A percentile compares a stretch with the other conserved stretches of the same genome.
These are phyloP conservation scores for Pyrenochaeta sp. DNA, from an alignment of 2,329 filamentous ascomycete species.

Conservation along the genomic window DNA sequence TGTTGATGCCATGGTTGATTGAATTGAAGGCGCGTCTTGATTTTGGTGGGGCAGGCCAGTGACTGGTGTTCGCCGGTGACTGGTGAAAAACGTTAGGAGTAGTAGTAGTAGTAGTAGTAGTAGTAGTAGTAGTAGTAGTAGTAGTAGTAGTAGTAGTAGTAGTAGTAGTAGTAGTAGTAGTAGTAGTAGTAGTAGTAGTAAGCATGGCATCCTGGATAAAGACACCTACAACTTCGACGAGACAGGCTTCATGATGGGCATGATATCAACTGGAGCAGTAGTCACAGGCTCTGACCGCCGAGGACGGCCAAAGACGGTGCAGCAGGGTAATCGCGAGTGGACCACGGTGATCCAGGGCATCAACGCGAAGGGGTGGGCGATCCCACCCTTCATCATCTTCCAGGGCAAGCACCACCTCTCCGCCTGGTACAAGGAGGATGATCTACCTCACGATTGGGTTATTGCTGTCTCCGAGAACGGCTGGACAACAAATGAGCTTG, in stretches of 20 bases:
- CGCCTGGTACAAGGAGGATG: constrained; percentile 4
- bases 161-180: no score
- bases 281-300: constrained; percentile 31
- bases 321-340: constrained; percentile 40
- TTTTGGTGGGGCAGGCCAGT: no score
- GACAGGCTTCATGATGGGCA: constrained; percentile 44
- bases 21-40: no score
- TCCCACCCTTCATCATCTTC: constrained; percentile 29
- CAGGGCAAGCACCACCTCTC: constrained; percentile 12
- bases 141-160: no score
- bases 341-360: constrained; percentile 29
- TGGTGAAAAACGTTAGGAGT: no score
- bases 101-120: no score
- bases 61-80: no score
- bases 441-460: constrained; percentile 29
- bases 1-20: no score
- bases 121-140: no score
- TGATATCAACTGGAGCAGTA: constrained; percentile 32
- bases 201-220: constrained; percentile 17
- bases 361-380: background rate
- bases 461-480: constrained; percentile 43
- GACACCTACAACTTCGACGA: constrained; percentile 35
- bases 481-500: constrained; percentile 48
- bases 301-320: constrained; percentile 20
- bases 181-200: no score